Evolutionary conservation across 192 early-diverging fungal species (phyloP).

Genomic region (Dimargaris verticillata): DNA sequence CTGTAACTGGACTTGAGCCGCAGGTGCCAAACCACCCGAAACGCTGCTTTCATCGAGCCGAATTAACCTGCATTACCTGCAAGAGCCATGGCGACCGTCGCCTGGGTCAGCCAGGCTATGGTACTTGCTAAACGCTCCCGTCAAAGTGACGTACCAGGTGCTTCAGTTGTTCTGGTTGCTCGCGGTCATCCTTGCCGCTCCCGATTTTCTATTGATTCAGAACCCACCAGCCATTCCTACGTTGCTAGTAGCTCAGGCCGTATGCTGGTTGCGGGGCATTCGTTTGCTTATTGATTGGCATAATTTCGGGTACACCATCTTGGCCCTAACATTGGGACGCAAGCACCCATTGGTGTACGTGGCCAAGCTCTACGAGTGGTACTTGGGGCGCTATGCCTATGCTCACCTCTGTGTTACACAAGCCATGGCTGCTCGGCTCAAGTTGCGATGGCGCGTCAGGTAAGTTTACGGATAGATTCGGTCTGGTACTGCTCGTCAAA

Average conservation of each 20-base stretch:
- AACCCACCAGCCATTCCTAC: slow-evolving; percentile 94
- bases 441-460: slow-evolving; percentile 14
- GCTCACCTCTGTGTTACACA: slow-evolving; percentile 77
- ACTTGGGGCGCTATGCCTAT: slow-evolving; percentile 45
- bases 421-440: slow-evolving; percentile 48
- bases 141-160: slow-evolving; percentile 46
- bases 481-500: too few species aligned
- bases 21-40: neutral
- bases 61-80: slow-evolving; percentile 31
- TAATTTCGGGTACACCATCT: slow-evolving; percentile 84
- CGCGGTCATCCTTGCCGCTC: slow-evolving; percentile 32
- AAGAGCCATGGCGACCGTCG: slow-evolving; percentile 32
- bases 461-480: too few species aligned
- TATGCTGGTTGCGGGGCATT: slow-evolving; percentile 43
- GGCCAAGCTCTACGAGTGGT: slow-evolving; percentile 18
- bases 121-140: slow-evolving; percentile 50
- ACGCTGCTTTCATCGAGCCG: slow-evolving; percentile 11
- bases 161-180: slow-evolving; percentile 42
- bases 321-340: slow-evolving; percentile 50
- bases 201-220: slow-evolving; percentile 67
- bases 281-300: slow-evolving; percentile 92
- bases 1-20: too few species aligned
- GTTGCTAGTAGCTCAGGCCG: slow-evolving; percentile 53
- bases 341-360: slow-evolving; percentile 23
- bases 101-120: slow-evolving; percentile 33